Base-by-base conservation (phyloP, 768 basidiomycete species). In the Naganishia friedmannii region DNA sequence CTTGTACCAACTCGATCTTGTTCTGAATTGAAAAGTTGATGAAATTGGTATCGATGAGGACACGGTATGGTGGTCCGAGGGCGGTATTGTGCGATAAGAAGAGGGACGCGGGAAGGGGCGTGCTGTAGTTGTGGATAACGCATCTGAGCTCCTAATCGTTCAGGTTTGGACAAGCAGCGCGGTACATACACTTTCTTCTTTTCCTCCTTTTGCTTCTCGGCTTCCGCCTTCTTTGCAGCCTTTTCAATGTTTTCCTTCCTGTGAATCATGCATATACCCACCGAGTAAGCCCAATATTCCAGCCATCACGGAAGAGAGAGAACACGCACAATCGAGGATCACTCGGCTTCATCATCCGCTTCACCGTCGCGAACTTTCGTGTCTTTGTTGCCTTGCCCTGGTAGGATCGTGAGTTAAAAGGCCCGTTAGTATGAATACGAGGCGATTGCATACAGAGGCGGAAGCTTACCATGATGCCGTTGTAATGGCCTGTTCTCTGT, bases 1-100 rank as follows among this genome's bases (percentile, higher is more conserved):
- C 93, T 76, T 89, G 88, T 26, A 97, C 85, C 67, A 98, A 86
- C 80, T 99, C 96, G 73, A 99, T 83, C 81, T 97, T 96, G 82
- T 98, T 99, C 83, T 99, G 96, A 58, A 99, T 85, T 74, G 90
- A 92, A 80, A 98, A 95, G 79, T 98, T 98, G 85, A 99, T 99
- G 75, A 99, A 98, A 80, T 99, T 99, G 79, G 96, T 99, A 82
- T 99, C 96, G 71, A 99, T 92, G 46, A 99, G 87, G 31, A 99
- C 92, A 23, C 95, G 88, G 79, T 98, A 99, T 3, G 96, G 96
- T 0, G 96, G 96, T 0, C 92, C 94, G 56, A 99, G 90, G 23
- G 96, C 90, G 26, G 90, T 88, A 80, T 99, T 98, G 81, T 98
- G 96, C 4, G 90, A 88, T 51, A 99, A 85, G 85, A 97, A 97